A percentile compares a stretch with the other conserved stretches of the same genome.
Conservation (phyloP, 225 moss, liverwort and hornwort species). For the Physcomitrellopsis africana region DNA sequence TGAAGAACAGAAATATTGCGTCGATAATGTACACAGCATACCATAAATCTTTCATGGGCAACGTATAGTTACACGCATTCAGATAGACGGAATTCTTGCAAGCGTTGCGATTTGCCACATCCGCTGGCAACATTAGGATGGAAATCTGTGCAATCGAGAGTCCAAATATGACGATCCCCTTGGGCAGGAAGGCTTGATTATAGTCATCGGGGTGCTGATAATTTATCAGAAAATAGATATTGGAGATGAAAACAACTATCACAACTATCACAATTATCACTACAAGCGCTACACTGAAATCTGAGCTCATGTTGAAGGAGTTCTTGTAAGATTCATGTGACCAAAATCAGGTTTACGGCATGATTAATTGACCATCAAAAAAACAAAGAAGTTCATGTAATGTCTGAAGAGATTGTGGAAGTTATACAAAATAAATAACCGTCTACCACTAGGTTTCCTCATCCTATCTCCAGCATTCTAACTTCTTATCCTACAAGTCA, state of each 20-base stretch:
- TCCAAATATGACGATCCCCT: constrained; percentile 77
- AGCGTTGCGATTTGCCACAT: constrained; percentile 82
- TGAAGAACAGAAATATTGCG: constrained; percentile 68
- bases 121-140: constrained; percentile 88
- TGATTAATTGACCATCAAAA: neutral
- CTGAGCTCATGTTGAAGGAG: constrained; percentile 36
- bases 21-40: constrained; percentile 87
- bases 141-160: constrained; percentile 91
- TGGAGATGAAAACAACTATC: constrained; percentile 75
- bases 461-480: neutral
- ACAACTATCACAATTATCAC: constrained; percentile 75
- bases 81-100: constrained; percentile 78
- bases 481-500: neutral
- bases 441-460: neutral
- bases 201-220: constrained; percentile 91
- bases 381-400: neutral
- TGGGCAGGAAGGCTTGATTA: constrained; percentile 94
- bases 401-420: neutral
- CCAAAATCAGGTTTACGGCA: neutral
- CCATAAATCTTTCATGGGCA: constrained; percentile 94
- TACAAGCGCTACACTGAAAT: constrained; percentile 73
- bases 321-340: neutral
- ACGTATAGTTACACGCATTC: constrained; percentile 76
- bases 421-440: neutral
- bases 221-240: constrained; percentile 78